phyloP scores from a whole-genome alignment of 1,284 basidiomycete species.

The Cutaneotrichosporon mucoides region DNA sequence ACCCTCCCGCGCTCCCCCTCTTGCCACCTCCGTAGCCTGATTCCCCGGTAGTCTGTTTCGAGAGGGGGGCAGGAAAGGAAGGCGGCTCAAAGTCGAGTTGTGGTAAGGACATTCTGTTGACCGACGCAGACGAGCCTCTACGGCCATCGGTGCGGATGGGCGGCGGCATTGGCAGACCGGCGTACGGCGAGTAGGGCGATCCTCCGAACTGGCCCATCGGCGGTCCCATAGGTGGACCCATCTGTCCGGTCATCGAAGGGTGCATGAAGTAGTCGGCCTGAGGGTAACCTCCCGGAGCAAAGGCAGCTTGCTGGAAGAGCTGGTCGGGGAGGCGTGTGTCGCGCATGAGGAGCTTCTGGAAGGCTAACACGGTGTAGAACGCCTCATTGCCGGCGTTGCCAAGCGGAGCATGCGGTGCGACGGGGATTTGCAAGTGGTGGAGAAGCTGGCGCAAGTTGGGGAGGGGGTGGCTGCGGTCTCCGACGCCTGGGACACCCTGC shows the following conservation, averaged over 20 bases:
- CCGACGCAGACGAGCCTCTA: constrained; percentile 13
- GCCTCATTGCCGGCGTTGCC: constrained; percentile 50
- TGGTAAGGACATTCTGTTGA: constrained; percentile 13
- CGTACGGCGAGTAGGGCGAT: constrained; percentile 10
- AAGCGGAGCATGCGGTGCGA: constrained; percentile 42
- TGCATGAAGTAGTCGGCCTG: constrained; percentile 3
- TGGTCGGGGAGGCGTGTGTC: constrained; percentile 40
- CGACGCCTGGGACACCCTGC: constrained; percentile 32
- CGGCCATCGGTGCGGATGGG: constrained; percentile 15
- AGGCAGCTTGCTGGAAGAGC: constrained; percentile 26
- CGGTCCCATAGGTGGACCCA: constrained; percentile 2
- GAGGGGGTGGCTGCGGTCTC: constrained; percentile 36
- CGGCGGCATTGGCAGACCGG: constrained; percentile 19
- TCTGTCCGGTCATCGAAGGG: not conserved
- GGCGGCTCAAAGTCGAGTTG: constrained; percentile 16
- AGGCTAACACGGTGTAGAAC: constrained; percentile 48
- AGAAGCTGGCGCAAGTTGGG: constrained; percentile 37
- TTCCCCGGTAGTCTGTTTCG: constrained; percentile 16
- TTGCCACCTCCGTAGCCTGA: constrained; percentile 5
- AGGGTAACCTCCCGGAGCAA: constrained; percentile 12
- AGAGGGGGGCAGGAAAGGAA: constrained; percentile 19
- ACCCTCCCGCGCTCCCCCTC: constrained; percentile 5
- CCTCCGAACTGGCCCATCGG: constrained; percentile 5
- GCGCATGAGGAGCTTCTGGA: constrained; percentile 49
- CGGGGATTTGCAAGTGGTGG: constrained; percentile 45